These are phyloP conservation scores for Erucastrum elatum DNA, from an alignment of 345 rosid genomes.

Conservation along the genomic window DNA sequence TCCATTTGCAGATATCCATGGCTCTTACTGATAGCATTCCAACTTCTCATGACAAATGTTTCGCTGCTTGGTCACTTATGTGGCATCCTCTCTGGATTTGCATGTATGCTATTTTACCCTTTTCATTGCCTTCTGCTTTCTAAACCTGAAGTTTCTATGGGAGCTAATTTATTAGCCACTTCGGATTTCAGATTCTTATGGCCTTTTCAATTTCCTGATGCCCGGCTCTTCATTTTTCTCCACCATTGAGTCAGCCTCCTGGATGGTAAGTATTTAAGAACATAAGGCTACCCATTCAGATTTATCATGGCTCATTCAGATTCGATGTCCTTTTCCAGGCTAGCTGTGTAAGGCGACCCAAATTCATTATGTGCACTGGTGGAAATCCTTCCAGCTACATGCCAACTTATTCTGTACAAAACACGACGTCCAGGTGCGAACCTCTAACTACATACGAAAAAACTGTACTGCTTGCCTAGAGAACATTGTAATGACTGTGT, in stretches of 20 bases:
- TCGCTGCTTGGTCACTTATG: slow-evolving; percentile 95
- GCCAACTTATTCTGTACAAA: slow-evolving; percentile 68
- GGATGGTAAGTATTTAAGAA: slow-evolving; percentile 63
- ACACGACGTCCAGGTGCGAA: slow-evolving; percentile 58
- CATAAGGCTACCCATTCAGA: background rate
- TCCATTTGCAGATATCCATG: slow-evolving; percentile 74
- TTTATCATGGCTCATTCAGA: background rate
- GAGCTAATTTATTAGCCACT: slow-evolving; percentile 17
- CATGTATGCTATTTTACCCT: slow-evolving; percentile 54
- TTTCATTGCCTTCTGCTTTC: slow-evolving; percentile 1
- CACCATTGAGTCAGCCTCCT: slow-evolving; percentile 74
- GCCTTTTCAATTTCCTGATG: slow-evolving; percentile 73
- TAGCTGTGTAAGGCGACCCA: slow-evolving; percentile 75
- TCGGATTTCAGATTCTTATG: slow-evolving; percentile 67
- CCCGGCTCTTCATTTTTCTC: slow-evolving; percentile 89
- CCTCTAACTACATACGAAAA: slow-evolving; percentile 2
- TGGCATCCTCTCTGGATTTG: slow-evolving; percentile 95
- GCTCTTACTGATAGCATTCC: slow-evolving; percentile 73
- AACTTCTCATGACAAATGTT: slow-evolving; percentile 88
- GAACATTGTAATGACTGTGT: slow-evolving; percentile 19
- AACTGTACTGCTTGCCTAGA: background rate
- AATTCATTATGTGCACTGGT: slow-evolving; percentile 86
- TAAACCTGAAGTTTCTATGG: slow-evolving; percentile 7
- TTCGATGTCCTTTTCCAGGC: slow-evolving; percentile 51
- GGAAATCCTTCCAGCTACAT: slow-evolving; percentile 68